Conservation (phyloP, 441 rosid species). For the Arabidopsis lyrata region DNA sequence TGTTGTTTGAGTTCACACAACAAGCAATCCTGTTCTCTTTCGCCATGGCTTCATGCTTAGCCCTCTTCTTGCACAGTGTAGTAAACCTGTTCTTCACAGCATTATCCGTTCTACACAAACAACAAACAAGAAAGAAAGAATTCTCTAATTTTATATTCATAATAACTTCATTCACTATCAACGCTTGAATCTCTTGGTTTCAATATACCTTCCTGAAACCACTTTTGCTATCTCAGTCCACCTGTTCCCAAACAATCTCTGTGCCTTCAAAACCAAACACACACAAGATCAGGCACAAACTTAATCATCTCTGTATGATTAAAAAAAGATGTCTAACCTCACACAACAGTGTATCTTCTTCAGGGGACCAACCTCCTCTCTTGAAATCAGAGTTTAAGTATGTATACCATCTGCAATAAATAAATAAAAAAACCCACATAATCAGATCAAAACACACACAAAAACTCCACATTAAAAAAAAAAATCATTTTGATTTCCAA, state of each 20-base stretch:
- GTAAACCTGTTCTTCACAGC: slow-evolving; percentile 98
- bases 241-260: slow-evolving; percentile 90
- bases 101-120: slow-evolving; percentile 85
- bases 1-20: slow-evolving; percentile 69
- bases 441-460: slow-evolving; percentile 40
- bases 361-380: slow-evolving; percentile 99
- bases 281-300: slow-evolving; percentile 25
- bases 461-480: no score
- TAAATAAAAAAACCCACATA: slow-evolving; percentile 40
- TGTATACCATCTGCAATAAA: slow-evolving; percentile 97
- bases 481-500: slow-evolving; percentile 2
- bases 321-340: slow-evolving; percentile 61
- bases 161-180: not conserved
- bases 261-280: slow-evolving; percentile 66
- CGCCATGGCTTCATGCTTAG: slow-evolving; percentile 90
- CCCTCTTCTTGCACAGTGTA: slow-evolving; percentile 96
- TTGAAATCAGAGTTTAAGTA: slow-evolving; percentile 97
- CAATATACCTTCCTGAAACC: slow-evolving; percentile 95
- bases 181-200: not conserved
- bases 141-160: not conserved
- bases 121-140: slow-evolving; percentile 14
- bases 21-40: slow-evolving; percentile 69
- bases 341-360: slow-evolving; percentile 93
- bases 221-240: slow-evolving; percentile 99
- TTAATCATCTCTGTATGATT: not conserved